A percentile compares a stretch with the other conserved stretches of the same genome.
Evolutionary conservation across 768 basidiomycete genomes (phyloP).

Genomic region (Mycena rebaudengoi): DNA sequence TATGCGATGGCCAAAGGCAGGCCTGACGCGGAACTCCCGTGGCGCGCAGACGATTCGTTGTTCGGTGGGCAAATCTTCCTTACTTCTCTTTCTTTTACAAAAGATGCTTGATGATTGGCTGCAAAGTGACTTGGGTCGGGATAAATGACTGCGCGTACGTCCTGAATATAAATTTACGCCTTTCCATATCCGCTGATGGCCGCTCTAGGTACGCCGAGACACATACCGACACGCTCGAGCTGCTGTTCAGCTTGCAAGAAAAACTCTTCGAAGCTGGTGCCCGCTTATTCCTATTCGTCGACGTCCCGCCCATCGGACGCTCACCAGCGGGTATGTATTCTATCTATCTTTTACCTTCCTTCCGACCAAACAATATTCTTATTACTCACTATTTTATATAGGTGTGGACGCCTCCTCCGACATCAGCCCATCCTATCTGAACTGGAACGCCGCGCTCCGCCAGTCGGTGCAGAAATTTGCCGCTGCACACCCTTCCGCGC

Average conservation of each 20-base stretch:
- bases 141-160: conserved; percentile 72
- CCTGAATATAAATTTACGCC: neutral
- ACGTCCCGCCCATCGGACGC: conserved; percentile 63
- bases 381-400: no score
- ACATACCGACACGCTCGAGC: conserved; percentile 34
- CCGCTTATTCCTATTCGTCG: conserved; percentile 65
- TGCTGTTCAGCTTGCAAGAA: conserved; percentile 56
- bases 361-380: neutral
- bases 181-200: neutral
- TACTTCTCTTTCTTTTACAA: neutral
- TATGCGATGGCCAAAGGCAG: conserved; percentile 44
- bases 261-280: conserved; percentile 58
- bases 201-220: conserved; percentile 28
- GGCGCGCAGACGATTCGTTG: conserved; percentile 52
- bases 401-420: conserved; percentile 6
- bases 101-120: no score
- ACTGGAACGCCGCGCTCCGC: conserved; percentile 58
- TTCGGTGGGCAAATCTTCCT: conserved; percentile 49
- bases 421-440: conserved; percentile 21
- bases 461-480: conserved; percentile 46
- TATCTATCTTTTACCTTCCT: neutral
- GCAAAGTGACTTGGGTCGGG: conserved; percentile 68
- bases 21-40: conserved; percentile 41
- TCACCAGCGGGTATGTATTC: conserved; percentile 52
- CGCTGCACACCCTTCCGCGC: conserved; percentile 50